These are phyloP conservation scores for Singerocomus rubriflavus DNA, from an alignment of 1,284 basidiomycete species.

Conservation along the genomic window DNA sequence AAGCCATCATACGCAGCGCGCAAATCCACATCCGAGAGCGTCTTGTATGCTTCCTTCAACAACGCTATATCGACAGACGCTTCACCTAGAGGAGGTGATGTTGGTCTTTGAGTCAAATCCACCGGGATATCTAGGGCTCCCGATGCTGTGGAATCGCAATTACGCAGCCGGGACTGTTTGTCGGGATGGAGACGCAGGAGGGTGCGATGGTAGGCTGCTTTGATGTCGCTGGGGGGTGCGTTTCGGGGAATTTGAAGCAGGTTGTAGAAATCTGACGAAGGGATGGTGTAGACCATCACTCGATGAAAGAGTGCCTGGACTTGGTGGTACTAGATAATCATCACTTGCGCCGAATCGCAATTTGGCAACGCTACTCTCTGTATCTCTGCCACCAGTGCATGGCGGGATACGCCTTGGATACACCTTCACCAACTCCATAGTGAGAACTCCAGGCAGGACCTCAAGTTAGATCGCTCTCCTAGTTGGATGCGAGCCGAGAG, in stretches of 20 bases:
- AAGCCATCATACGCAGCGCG: constrained; percentile 50
- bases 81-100: background rate
- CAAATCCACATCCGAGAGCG: constrained; percentile 39
- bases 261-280: constrained; percentile 42
- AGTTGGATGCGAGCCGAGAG: no score
- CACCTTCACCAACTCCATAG: no score
- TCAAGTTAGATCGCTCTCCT: no score
- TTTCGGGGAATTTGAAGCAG: constrained; percentile 42
- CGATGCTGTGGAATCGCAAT: background rate
- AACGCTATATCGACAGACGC: constrained; percentile 45
- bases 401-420: no score
- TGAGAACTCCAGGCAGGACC: no score
- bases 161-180: constrained; percentile 39
- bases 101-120: background rate
- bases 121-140: background rate
- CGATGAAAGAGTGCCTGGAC: background rate
- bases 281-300: constrained; percentile 1
- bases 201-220: constrained; percentile 64
- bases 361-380: no score
- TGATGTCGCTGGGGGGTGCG: constrained; percentile 53
- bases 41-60: constrained; percentile 60
- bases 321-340: no score
- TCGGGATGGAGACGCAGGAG: constrained; percentile 69
- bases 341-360: no score
- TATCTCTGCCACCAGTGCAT: no score